Base-by-base conservation (phyloP, 768 basidiomycete genomes). In the Tulasnella sp. region DNA sequence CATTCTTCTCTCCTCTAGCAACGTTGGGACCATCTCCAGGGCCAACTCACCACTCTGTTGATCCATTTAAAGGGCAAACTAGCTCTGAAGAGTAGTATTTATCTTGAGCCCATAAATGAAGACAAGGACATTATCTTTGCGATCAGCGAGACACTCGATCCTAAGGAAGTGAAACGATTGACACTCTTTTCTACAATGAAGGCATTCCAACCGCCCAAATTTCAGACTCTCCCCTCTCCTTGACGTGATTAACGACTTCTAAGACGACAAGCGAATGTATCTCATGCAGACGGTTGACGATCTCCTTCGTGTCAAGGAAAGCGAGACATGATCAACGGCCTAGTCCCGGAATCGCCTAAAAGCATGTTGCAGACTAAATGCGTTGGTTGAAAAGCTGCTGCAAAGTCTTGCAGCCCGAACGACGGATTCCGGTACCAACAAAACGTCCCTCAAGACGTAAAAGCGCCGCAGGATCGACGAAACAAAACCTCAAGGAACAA, bases 131-230 rank as follows among this genome's bases (percentile, higher is more conserved):
- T 91, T 82, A 88, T 93, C 75, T 87, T 90, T 81, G 91, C 92
- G 74, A 90, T 98, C 83, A 94, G 95, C 86, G 85, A 88, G 64
- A 89, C 89, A 81, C 92, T 95, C 85, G 87, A 90, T 40, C 91
- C 97, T 34, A 95, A 97, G 86, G 91, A 97, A 83, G 87, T 96
- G 1, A 91, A 93, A n/a, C 92, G 94, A 0, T 88, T 93, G 64
- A 86, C 93, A 5, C 88, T 97, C 6, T 94, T 83, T 87, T 94
- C 12, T 93, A 93, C 86, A 93, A 95, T 84, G 90, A 81, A 18
- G 81, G 34, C n/a, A 41, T 50, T 22, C 54, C 81, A 72, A 18
- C 41, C 44, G 37, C 41, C 72, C 44, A 44, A 42, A 34, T 72
- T 42, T 42, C 80, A 72, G 81, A 76, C 31, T 41, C 64, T 37